Conservation (phyloP, 257 asterid genomes). For the Gentiana macrophylla region DNA sequence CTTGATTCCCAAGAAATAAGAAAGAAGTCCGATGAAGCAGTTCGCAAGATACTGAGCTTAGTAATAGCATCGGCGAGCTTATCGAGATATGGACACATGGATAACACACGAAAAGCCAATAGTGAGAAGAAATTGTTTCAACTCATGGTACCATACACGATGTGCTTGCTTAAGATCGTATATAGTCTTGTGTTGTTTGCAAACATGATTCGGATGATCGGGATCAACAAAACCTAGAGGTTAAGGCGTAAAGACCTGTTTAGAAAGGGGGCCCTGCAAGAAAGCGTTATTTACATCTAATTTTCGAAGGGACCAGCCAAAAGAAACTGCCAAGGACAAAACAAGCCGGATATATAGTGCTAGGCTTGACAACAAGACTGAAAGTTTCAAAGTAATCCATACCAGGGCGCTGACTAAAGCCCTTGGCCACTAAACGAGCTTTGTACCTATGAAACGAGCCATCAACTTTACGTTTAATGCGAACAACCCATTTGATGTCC, state of each 20-base stretch:
- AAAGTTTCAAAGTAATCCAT: slow-evolving; percentile 2
- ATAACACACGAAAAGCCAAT: too few species aligned
- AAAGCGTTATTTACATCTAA: not conserved
- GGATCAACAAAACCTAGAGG: too few species aligned
- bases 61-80: too few species aligned
- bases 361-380: not conserved
- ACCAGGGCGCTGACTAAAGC: not conserved
- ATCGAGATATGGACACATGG: too few species aligned
- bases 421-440: slow-evolving; percentile 7
- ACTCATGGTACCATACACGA: too few species aligned
- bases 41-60: too few species aligned
- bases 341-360: not conserved
- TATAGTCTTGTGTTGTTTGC: not conserved
- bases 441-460: slow-evolving; percentile 4
- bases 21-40: too few species aligned
- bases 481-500: slow-evolving; percentile 1
- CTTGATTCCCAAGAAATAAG: too few species aligned
- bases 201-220: too few species aligned
- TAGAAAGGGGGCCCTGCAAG: not conserved
- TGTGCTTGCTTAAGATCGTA: not conserved
- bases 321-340: not conserved
- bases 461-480: not conserved
- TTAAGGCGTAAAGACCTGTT: too few species aligned
- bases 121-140: too few species aligned
- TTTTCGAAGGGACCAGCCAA: not conserved